These are phyloP conservation scores for Acephala macrosclerotiorum DNA, from an alignment of 2,329 filamentous ascomycete genomes.

Conservation along the genomic window DNA sequence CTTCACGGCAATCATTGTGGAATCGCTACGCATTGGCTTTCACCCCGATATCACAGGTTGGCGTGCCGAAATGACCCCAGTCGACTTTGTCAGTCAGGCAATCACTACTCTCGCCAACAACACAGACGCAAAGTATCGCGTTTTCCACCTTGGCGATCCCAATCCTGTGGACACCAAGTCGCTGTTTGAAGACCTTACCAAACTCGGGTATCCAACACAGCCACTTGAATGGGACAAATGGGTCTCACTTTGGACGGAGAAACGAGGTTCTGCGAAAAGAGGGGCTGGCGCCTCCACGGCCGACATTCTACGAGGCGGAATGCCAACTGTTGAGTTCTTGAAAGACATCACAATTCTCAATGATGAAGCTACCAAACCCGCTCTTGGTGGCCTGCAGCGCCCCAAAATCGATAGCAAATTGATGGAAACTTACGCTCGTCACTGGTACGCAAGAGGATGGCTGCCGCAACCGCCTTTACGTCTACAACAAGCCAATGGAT, in stretches of 20 bases:
- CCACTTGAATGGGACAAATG: conserved; percentile 75
- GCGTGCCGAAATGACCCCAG: conserved; percentile 85
- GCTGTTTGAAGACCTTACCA: conserved; percentile 69
- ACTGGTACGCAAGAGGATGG: conserved; percentile 85
- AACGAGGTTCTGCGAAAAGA: conserved; percentile 67
- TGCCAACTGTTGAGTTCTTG: conserved; percentile 78
- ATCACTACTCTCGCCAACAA: conserved; percentile 75
- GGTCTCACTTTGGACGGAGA: conserved; percentile 76
- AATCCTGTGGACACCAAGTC: conserved; percentile 70
- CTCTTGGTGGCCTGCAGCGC: conserved; percentile 63
- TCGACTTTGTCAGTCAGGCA: conserved; percentile 80
- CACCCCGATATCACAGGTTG: conserved; percentile 76
- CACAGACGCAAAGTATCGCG: conserved; percentile 63
- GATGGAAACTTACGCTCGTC: conserved; percentile 80
- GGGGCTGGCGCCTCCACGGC: conserved; percentile 78
- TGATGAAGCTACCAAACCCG: conserved; percentile 70
- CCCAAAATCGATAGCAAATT: conserved; percentile 74
- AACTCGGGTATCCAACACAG: conserved; percentile 75
- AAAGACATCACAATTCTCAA: conserved; percentile 76
- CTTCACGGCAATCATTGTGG: conserved; percentile 77
- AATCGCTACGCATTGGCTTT: conserved; percentile 76
- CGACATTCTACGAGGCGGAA: conserved; percentile 80
- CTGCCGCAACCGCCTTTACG: conserved; percentile 67
- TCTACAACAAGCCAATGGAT: conserved; percentile 51
- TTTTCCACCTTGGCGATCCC: conserved; percentile 80